Evolutionary conservation across 2,329 filamentous ascomycete species (phyloP), one percentile per base, ranked within the genome.

Genomic region (Nothophoma quercina): DNA sequence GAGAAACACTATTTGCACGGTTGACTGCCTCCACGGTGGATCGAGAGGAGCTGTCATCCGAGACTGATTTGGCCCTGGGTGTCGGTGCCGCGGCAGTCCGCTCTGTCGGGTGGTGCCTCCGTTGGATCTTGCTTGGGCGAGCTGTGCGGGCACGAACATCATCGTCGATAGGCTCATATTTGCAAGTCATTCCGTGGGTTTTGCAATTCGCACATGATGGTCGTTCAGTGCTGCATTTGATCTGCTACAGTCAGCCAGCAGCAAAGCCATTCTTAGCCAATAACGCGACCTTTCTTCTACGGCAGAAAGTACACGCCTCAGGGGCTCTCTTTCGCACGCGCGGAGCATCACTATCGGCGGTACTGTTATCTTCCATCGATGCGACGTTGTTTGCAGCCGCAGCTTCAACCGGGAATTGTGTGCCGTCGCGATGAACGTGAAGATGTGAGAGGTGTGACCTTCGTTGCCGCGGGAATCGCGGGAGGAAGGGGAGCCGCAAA

Each of bases 151-250:
- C 50, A 39, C 50, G 50, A 29, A 53, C 44, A 21, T 43, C 50
- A 41, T 72, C 63, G 21, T 64, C 62, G 39, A 73, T 64, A 9
- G 73, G 70, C 33, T 76, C 72, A 50, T 79, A 78, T 28, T 71
- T 66, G 48, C 80, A 81, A 13, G 75, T 74, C 41, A 77, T 74
- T 6, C 72, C 76, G 55, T 81, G 79, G 1, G 72, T 74, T 49
- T 72, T 70, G 61, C 80, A 82, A 58, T 79, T 81, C 25, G 73
- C 71, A 53, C 80, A 82, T 23, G 63, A 64, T 3, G 79, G 79
- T 42, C 72, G 67, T 38, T 77, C 77, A 18, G 74, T 74, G 51
- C 78, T 79, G 62, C 80, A 83, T 59, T 79, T 81, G 67, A 83
- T 77, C 80, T 68, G 48, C 29, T 30, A 16, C n/a, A 21, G 40